A percentile compares a stretch with the other conserved stretches of the same genome.
phyloP scores from a whole-genome alignment of 495 filamentous ascomycete genomes.

The Hyaloscypha finlandica region DNA sequence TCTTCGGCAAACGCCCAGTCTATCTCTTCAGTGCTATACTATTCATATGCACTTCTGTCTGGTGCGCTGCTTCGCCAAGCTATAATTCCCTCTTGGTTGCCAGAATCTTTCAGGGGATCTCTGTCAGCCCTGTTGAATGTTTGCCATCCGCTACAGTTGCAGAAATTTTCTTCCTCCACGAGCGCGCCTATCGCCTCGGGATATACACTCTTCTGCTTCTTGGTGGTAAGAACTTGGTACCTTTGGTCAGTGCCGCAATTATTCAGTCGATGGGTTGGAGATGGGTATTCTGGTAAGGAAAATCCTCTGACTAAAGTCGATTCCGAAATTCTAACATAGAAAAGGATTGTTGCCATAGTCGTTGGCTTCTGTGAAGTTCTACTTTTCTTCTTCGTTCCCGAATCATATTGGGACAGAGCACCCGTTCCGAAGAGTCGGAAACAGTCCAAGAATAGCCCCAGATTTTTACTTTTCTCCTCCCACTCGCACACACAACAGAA shows the following conservation, averaged over 20 bases:
- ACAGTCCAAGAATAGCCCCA: conserved; percentile 27
- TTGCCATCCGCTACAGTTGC: conserved; percentile 93
- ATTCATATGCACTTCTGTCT: conserved; percentile 76
- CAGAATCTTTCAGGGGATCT: conserved; percentile 82
- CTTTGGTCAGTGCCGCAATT: conserved; percentile 83
- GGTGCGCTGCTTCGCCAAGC: conserved; percentile 83
- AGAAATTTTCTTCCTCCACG: conserved; percentile 96
- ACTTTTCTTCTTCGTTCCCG: conserved; percentile 89
- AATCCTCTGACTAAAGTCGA: background rate
- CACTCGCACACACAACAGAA: conserved; percentile 12
- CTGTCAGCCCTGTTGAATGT: conserved; percentile 90
- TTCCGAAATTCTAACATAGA: conserved; percentile 18
- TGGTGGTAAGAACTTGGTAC: conserved; percentile 91
- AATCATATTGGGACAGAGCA: conserved; percentile 94
- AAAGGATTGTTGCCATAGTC: conserved; percentile 80
- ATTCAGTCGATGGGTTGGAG: conserved; percentile 80
- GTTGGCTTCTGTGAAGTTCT: conserved; percentile 73
- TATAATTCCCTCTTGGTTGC: conserved; percentile 81
- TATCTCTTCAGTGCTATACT: conserved; percentile 78
- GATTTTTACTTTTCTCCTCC: conserved; percentile 8
- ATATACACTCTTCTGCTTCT: conserved; percentile 90
- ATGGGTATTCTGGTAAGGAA: conserved; percentile 84
- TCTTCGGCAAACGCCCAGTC: conserved; percentile 89
- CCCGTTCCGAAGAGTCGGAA: conserved; percentile 60
- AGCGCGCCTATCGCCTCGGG: conserved; percentile 91